Evolutionary conservation across 192 early-diverging fungal species (phyloP).

Genomic region (Backusella tarrabulga): DNA sequence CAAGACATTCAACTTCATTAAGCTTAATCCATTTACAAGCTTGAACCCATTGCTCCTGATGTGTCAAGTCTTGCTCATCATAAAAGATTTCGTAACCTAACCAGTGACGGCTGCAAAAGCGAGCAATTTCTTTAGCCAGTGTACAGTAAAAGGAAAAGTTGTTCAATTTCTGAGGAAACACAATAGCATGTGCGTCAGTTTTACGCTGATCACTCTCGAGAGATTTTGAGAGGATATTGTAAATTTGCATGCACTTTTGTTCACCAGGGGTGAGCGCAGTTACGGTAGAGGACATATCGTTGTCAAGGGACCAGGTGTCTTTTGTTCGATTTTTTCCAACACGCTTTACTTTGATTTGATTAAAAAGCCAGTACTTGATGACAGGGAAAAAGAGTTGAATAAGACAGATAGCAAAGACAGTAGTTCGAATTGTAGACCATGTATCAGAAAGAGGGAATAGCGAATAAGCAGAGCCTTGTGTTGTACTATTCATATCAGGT

Average conservation of each 20-base stretch:
- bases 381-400: conserved; percentile 16
- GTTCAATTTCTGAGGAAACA: background rate
- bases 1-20: conserved; percentile 36
- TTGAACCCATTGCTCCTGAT: conserved; percentile 22
- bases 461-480: background rate
- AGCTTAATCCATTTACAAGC: conserved; percentile 34
- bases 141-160: background rate
- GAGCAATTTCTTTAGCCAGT: conserved; percentile 10
- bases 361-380: conserved; percentile 9
- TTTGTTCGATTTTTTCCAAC: background rate
- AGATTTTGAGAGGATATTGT: conserved; percentile 11
- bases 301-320: background rate
- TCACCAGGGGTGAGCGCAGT: conserved; percentile 2
- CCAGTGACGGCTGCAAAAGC: conserved; percentile 20
- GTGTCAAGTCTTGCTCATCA: conserved; percentile 11
- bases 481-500: background rate
- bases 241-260: conserved; percentile 16
- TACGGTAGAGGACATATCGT: background rate
- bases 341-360: conserved; percentile 10
- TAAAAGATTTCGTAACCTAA: conserved; percentile 28
- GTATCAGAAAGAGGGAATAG: conserved; percentile 3
- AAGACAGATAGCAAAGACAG: conserved; percentile 11
- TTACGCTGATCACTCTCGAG: background rate
- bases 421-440: conserved; percentile 14
- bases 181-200: background rate